Base-by-base conservation (phyloP, 1,139 yeast genomes). In the Diutina rugosa region DNA sequence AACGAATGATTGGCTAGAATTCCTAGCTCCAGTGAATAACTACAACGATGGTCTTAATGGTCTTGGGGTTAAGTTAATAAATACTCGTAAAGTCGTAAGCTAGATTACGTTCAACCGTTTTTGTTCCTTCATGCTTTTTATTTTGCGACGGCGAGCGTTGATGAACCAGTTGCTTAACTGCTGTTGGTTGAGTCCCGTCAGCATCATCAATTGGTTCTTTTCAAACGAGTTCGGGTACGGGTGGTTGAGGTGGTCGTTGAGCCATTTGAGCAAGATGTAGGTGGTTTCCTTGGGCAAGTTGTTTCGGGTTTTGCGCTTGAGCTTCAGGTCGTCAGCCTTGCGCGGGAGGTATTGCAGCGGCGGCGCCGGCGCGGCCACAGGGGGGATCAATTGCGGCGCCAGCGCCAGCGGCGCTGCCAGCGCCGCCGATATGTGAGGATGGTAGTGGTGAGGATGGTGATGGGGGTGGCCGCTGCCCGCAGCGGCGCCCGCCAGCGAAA, bases 111-210 rank as follows among this genome's bases (percentile, higher is more conserved):
- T 49, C 35, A 49, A 49, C 44, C 53, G 53, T n/a, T 32, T 49
- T 12, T 49, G 53, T 14, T 49, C 53, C 44, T 49, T 49, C 53
- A 49, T 49, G 21, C 44, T 49, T 63, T 74, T 81, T 56, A 90
- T 81, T 68, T 89, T 85, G 64, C 99, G 77, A 66, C 98, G 78
- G 66, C 99, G 80, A 35, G 97, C 97, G 69, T 93, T 93, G 64
- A 93, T 93, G 67, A 93, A 93, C 98, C 99, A 93, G 69, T 93
- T 93, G 61, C 95, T 85, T 60, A 93, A 78, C 69, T 93, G 99
- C 63, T 90, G 96, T 68, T 88, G 84, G 60, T 91, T 87, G 64
- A 93, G 78, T 0, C 97, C 97, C 0, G 99, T 93, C 65, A 82
- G 80, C 63, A 80, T 75, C 77, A 90, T 82, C 61, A 93, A 76